Base-by-base conservation (phyloP, 176 grass and related monocot genomes). In the Phragmites australis region DNA sequence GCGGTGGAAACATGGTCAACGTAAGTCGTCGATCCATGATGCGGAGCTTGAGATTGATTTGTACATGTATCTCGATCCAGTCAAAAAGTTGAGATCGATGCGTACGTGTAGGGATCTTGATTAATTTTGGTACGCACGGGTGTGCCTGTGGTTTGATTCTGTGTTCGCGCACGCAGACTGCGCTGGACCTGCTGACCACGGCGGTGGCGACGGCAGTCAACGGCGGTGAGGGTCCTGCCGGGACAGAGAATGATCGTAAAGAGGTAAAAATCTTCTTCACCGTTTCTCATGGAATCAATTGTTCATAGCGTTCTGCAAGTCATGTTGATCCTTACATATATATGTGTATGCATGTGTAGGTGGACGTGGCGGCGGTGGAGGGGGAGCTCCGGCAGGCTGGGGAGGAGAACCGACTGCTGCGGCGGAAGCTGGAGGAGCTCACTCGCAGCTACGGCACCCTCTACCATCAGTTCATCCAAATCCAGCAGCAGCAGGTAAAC, bases 341-440 rank as follows among this genome's bases (percentile, higher is more conserved):
- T 65, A 4, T 19, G 22, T n/a, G 39, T 46, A 17, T 26, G 25
- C 26, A 17, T 17, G 22, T 30, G 49, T 15, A 59, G 48, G 56
- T n/a, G 8, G 76, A 15, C 3, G 22, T 48, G 39, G 27, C 39
- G 37, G 17, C 29, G 50, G 53, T 85, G 67, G 62, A 81, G 65
- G 76, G 52, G 5, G 77, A 85, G 44, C 70, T 89, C 45, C 54
- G 57, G 70, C 87, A 73, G 19, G 82, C 82, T 8, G 65, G 60
- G 6, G 87, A 85, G 72, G 87, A 89, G 70, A 89, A 89, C 87
- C 70, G 82, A 53, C 70, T 70, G 30, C 65, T 89, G 37, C 82
- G 76, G 63, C 63, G 45, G 70, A 77, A 63, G 87, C 61, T 85
- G 82, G 87, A 89, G 16, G 77, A 89, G 32, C 42, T 89, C 41